Evolutionary conservation across 1,284 basidiomycete species (phyloP).

Genomic region (Megacollybia platyphylla): DNA sequence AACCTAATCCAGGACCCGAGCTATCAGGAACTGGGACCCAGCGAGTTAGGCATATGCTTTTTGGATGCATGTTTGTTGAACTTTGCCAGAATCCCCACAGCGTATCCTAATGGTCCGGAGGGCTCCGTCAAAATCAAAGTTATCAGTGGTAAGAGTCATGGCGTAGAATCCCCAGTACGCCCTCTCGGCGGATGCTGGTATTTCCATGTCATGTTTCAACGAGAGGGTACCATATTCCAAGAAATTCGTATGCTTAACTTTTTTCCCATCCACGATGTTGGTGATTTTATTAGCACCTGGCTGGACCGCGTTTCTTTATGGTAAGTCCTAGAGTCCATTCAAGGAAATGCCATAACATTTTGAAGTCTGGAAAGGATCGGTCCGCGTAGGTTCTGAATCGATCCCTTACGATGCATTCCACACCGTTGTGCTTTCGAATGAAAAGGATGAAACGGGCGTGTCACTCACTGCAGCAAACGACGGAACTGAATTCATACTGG

Average conservation of each 20-base stretch:
- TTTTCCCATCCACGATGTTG: not conserved
- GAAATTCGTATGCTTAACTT: conserved; percentile 51
- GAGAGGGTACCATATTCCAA: conserved; percentile 67
- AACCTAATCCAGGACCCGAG: conserved; percentile 40
- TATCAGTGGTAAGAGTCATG: conserved; percentile 82
- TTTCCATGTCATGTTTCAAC: conserved; percentile 69
- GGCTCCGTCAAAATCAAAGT: conserved; percentile 71
- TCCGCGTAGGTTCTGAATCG: conserved; percentile 45
- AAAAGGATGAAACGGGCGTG: conserved; percentile 47
- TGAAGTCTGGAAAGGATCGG: conserved; percentile 53
- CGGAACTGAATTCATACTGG: conserved; percentile 62
- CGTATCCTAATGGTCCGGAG: conserved; percentile 64
- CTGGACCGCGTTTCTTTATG: conserved; percentile 78
- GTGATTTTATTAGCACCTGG: conserved; percentile 35
- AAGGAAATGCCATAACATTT: not conserved
- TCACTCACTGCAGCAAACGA: conserved; percentile 40
- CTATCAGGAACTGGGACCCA: conserved; percentile 65
- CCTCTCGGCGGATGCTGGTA: conserved; percentile 92
- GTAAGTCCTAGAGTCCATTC: conserved; percentile 24
- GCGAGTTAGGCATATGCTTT: conserved; percentile 27
- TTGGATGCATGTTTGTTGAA: conserved; percentile 2
- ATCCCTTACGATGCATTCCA: conserved; percentile 48
- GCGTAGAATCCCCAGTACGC: conserved; percentile 76
- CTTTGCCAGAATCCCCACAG: conserved; percentile 49
- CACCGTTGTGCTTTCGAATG: conserved; percentile 66